Percentiles rank a stretch among this genome's conserved stretches.
Conservation (phyloP, 2,329 filamentous ascomycete species). For the Claviceps maximensis region DNA sequence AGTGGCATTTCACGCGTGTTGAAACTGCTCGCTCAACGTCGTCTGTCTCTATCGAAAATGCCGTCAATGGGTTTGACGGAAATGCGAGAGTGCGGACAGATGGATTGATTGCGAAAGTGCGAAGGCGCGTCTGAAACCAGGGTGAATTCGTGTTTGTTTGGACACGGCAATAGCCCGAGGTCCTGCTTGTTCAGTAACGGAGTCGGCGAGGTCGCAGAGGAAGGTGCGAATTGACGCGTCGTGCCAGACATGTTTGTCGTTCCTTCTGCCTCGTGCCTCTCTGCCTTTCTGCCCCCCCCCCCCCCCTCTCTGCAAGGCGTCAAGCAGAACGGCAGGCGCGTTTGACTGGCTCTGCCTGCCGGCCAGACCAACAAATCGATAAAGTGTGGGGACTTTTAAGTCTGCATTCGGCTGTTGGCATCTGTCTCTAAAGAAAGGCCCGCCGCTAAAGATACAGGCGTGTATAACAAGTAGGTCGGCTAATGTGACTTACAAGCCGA, state of each 20-base stretch:
- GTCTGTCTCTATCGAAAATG: neutral
- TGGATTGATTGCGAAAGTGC: neutral
- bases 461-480: neutral
- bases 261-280: neutral
- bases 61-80: neutral
- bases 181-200: neutral
- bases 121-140: neutral
- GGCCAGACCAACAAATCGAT: neutral
- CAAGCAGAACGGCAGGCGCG: neutral
- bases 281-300: neutral
- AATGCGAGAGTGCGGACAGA: neutral
- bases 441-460: neutral
- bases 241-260: neutral
- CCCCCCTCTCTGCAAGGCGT: neutral
- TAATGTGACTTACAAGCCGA: neutral
- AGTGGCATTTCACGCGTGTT: neutral
- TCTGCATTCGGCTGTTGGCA: neutral
- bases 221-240: neutral
- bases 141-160: neutral
- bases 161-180: neutral
- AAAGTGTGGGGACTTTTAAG: neutral
- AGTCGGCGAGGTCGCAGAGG: neutral
- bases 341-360: neutral
- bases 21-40: neutral
- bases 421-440: neutral